Conservation (phyloP, 352 stramenopile species). For the Globisporangium splendens region DNA sequence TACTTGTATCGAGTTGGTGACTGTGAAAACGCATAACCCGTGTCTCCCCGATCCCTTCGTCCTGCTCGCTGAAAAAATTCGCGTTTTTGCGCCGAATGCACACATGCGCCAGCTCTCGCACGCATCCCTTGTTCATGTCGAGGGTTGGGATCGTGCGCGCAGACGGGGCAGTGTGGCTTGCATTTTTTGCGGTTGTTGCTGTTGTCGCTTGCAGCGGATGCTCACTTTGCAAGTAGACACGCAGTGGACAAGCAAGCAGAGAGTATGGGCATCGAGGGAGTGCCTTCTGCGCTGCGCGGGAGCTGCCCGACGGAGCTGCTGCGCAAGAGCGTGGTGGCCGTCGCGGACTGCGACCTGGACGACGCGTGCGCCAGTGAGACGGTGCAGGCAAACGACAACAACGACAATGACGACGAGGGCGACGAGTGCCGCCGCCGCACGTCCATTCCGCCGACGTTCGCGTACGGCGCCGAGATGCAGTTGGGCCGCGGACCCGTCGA, state of each 20-base stretch:
- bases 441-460: slow-evolving; percentile 64
- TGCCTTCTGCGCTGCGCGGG: slow-evolving; percentile 4
- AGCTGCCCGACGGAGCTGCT: slow-evolving; percentile 9
- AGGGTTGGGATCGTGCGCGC: too few relatives aligned
- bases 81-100: too few relatives aligned
- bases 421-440: slow-evolving; percentile 42
- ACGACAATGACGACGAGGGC: slow-evolving; percentile 25
- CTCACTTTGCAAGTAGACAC: too few relatives aligned
- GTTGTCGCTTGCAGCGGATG: too few relatives aligned
- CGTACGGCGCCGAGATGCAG: slow-evolving; percentile 21
- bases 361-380: slow-evolving; percentile 20
- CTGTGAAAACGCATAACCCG: too few relatives aligned
- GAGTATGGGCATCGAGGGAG: slow-evolving; percentile 23
- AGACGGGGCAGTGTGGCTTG: too few relatives aligned
- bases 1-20: too few relatives aligned
- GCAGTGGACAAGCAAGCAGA: background rate
- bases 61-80: too few relatives aligned
- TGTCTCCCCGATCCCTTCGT: too few relatives aligned
- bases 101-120: too few relatives aligned
- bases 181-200: too few relatives aligned
- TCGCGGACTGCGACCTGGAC: slow-evolving; percentile 11
- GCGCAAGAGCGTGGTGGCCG: slow-evolving; percentile 14
- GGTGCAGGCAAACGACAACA: slow-evolving; percentile 13
- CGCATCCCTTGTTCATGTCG: too few relatives aligned
- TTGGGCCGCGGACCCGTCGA: slow-evolving; percentile 23